phyloP scores from a whole-genome alignment of 371 early-diverging fungal genomes.

The Lichtheimia hyalospora region DNA sequence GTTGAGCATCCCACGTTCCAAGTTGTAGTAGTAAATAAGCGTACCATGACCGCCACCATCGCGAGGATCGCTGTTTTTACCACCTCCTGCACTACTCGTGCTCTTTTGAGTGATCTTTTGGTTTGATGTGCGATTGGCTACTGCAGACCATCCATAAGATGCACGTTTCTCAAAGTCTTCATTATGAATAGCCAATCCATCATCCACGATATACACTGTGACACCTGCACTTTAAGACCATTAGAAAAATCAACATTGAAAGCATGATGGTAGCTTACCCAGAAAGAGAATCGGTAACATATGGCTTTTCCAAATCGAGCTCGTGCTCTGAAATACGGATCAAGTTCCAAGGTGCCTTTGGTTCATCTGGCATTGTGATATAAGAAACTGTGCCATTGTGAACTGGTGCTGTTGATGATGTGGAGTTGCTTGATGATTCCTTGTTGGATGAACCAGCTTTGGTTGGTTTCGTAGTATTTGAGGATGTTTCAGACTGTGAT shows the following conservation, averaged over 20 bases:
- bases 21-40: not conserved
- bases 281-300: slow-evolving; percentile 22
- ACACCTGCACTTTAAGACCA: slow-evolving; percentile 26
- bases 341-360: slow-evolving; percentile 38
- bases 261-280: slow-evolving; percentile 13
- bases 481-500: not conserved
- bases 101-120: slow-evolving; percentile 10
- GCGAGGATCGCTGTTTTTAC: no score
- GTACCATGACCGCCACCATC: slow-evolving; percentile 13
- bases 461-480: not conserved
- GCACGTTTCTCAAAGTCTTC: slow-evolving; percentile 64
- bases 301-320: slow-evolving; percentile 19
- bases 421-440: not conserved
- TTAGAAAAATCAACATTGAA: not conserved
- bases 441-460: not conserved
- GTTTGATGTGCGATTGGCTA: slow-evolving; percentile 53
- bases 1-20: no score
- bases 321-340: slow-evolving; percentile 35
- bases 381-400: not conserved
- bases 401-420: not conserved
- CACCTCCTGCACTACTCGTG: no score
- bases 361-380: not conserved
- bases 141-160: slow-evolving; percentile 57
- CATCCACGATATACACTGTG: slow-evolving; percentile 56
- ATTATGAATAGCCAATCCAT: slow-evolving; percentile 38